Evolutionary conservation across 306 rosid genomes (phyloP).

Genomic region (Macrotyloma uniflorum): DNA sequence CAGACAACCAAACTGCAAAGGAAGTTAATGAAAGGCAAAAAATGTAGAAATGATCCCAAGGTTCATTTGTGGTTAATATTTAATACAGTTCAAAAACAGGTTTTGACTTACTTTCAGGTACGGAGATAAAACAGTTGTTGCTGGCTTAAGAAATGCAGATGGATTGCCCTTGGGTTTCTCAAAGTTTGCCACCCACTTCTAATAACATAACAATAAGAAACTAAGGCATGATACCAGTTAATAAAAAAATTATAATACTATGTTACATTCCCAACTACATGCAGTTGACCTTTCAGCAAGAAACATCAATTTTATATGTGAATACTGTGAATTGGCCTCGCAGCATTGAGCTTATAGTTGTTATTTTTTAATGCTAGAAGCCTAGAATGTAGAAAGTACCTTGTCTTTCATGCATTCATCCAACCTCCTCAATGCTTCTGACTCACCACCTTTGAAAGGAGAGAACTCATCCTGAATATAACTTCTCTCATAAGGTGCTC

Average conservation of each 20-base stretch:
- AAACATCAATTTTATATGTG: constrained; percentile 15
- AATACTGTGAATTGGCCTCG: background rate
- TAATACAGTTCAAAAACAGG: background rate
- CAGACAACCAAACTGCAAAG: constrained; percentile 90
- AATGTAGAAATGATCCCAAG: background rate
- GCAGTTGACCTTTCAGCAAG: constrained; percentile 28
- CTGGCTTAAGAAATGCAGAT: constrained; percentile 81
- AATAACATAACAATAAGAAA: constrained; percentile 18
- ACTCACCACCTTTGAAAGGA: constrained; percentile 95
- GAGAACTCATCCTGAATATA: constrained; percentile 68
- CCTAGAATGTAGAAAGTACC: constrained; percentile 46
- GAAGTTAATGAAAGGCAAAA: constrained; percentile 29
- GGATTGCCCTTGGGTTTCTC: constrained; percentile 97
- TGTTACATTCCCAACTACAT: constrained; percentile 20
- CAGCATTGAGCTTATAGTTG: background rate
- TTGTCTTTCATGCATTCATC: constrained; percentile 62
- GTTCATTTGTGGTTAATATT: background rate
- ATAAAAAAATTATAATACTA: background rate
- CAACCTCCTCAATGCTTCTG: constrained; percentile 84
- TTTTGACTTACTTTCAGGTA: constrained; percentile 80
- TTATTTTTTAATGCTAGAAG: background rate
- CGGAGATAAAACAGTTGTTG: constrained; percentile 88
- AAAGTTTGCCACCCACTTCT: constrained; percentile 89
- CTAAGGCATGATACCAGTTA: constrained; percentile 9
- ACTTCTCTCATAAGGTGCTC: constrained; percentile 28